These are phyloP conservation scores for Acanthamoeba triangularis DNA, from an alignment of 208 protist species.

Conservation along the genomic window DNA sequence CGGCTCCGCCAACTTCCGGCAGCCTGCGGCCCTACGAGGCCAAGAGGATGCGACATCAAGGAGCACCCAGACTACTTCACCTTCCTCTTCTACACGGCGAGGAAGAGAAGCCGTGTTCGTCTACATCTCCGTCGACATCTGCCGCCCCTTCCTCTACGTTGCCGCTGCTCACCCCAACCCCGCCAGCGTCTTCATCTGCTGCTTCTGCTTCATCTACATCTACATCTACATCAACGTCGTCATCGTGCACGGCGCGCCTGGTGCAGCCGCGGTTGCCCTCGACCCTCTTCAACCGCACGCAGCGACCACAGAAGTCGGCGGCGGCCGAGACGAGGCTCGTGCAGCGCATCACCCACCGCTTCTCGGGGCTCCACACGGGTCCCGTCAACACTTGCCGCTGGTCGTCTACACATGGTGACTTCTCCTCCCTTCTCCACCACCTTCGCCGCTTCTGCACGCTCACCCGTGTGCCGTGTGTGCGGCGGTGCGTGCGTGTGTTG, in stretches of 20 bases:
- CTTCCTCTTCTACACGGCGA: background rate
- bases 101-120: background rate
- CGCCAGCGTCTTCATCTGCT: background rate
- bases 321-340: conserved; percentile 3
- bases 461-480: background rate
- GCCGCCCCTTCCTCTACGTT: background rate
- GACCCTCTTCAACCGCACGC: conserved; percentile 27
- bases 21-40: background rate
- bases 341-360: background rate
- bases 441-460: background rate
- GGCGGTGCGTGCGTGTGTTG: background rate
- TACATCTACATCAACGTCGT: background rate
- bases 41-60: background rate
- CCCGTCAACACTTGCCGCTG: conserved; percentile 17
- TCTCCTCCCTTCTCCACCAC: background rate
- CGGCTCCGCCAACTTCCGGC: background rate
- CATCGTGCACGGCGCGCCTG: background rate
- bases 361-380: background rate
- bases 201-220: background rate
- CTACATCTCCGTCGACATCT: background rate
- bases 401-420: background rate
- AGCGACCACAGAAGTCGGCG: conserved; percentile 1
- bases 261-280: conserved; percentile 15
- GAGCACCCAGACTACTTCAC: background rate
- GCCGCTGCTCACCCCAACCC: background rate